Evolutionary conservation across 345 rosid genomes (phyloP), one percentile per base, ranked within the genome.

Genomic region (Gynandropsis gynandra): DNA sequence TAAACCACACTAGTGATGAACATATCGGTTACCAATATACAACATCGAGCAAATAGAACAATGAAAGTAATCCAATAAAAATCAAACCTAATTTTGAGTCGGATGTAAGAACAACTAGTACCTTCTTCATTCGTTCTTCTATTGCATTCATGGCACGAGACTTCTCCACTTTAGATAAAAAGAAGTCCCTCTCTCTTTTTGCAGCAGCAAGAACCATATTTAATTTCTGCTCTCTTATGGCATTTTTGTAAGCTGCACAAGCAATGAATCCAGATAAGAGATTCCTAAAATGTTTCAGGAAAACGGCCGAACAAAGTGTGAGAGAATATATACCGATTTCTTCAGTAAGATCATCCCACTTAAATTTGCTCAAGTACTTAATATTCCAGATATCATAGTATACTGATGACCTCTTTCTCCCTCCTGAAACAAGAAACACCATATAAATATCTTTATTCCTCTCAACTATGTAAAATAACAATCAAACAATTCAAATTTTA

Each of bases 301-400:
- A 10, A 7, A 18, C 34, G 53, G 33, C 13, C 54, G 27, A 67
- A 13, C 41, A 42, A 38, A 53, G n/a, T n/a, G n/a, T 18, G 48
- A 17, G 34, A 56, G 9, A 19, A 53, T 58, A 17, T 63, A 47
- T 81, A 90, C 98, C 96, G 10, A 74, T 87, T 64, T 90, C 96
- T 54, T 74, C 87, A 1, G 89, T 82, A 51, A 87, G 96, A 77
- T 87, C 87, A 20, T 90, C 98, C 98, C 98, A 90, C 61, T 82
- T 83, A 76, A 90, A 90, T 74, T 87, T 87, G 57, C 83, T 87
- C 57, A 92, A 72, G 76, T 92, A 92, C 62, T 80, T 92, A 64
- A 84, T 87, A 76, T 87, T 92, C 98, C 98, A 87, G 47, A 80
- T 72, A 66, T 92, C 96, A 59, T 80, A 87, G 59, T 76, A 84